Evolutionary conservation across 75 land plant genomes (phyloP).

Genomic region (Chamaecyparis obtusa): DNA sequence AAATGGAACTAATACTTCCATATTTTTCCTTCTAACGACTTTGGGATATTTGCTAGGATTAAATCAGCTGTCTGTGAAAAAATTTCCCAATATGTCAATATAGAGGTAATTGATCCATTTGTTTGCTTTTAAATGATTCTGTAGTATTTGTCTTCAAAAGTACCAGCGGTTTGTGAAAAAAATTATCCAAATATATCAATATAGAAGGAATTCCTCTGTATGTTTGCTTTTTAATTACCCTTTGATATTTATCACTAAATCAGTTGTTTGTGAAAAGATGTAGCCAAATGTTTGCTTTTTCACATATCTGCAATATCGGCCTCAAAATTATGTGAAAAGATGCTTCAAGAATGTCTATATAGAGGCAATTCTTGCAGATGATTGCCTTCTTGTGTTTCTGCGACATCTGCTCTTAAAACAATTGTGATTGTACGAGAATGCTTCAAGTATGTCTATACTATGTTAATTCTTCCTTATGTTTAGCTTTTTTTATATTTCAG

Average conservation of each 20-base stretch:
- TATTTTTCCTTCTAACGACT: too few species aligned
- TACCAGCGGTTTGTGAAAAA: neutral
- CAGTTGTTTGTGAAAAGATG: neutral
- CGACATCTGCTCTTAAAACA: neutral
- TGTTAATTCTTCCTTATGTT: neutral
- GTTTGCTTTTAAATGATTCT: neutral
- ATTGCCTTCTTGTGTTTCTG: neutral
- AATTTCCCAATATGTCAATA: constrained; percentile 44
- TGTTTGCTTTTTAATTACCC: too few species aligned
- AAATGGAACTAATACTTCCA: neutral
- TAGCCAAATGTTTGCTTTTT: neutral
- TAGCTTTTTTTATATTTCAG: neutral
- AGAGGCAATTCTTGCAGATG: neutral
- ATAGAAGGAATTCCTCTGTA: too few species aligned
- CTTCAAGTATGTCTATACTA: neutral
- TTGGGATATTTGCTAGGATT: neutral
- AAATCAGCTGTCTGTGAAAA: too few species aligned
- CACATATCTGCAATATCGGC: neutral
- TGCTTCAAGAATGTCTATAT: neutral
- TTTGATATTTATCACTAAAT: too few species aligned
- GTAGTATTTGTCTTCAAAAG: neutral
- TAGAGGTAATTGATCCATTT: constrained; percentile 24
- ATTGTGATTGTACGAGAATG: neutral
- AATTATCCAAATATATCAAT: too few species aligned
- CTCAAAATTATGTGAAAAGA: neutral